These are phyloP conservation scores for Ananas comosus DNA, from an alignment of 176 grass and related monocot species.

Conservation along the genomic window DNA sequence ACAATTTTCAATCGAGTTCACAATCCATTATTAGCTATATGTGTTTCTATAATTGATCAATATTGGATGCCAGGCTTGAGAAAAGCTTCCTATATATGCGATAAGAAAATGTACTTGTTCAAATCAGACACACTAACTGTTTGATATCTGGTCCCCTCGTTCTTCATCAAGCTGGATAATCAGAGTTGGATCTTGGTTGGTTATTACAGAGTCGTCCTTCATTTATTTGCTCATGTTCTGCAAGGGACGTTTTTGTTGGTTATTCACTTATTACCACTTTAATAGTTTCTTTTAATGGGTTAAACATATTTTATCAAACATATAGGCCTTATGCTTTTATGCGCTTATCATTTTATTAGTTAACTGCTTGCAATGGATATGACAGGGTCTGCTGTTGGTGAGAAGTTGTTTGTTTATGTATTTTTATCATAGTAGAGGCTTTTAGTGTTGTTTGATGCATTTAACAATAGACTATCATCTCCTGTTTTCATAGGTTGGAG, in stretches of 20 bases:
- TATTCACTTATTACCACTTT: neutral
- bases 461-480: neutral
- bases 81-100: too few relatives aligned
- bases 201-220: too few relatives aligned
- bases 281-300: neutral
- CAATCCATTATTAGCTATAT: too few relatives aligned
- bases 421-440: neutral
- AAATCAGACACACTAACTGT: too few relatives aligned
- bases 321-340: neutral
- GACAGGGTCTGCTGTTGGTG: neutral
- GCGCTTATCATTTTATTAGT: neutral
- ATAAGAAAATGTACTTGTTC: too few relatives aligned
- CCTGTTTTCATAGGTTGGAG: slow-evolving; percentile 44
- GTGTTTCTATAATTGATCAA: too few relatives aligned
- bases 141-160: too few relatives aligned
- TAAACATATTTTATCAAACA: neutral
- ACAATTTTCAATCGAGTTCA: too few relatives aligned
- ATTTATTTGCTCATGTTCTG: too few relatives aligned
- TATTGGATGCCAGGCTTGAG: too few relatives aligned
- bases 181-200: too few relatives aligned
- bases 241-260: neutral
- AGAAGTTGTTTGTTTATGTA: neutral
- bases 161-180: too few relatives aligned
- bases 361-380: neutral
- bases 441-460: neutral